Conservation (phyloP, 2,329 filamentous ascomycete species). For the Aureobasidium sp. region DNA sequence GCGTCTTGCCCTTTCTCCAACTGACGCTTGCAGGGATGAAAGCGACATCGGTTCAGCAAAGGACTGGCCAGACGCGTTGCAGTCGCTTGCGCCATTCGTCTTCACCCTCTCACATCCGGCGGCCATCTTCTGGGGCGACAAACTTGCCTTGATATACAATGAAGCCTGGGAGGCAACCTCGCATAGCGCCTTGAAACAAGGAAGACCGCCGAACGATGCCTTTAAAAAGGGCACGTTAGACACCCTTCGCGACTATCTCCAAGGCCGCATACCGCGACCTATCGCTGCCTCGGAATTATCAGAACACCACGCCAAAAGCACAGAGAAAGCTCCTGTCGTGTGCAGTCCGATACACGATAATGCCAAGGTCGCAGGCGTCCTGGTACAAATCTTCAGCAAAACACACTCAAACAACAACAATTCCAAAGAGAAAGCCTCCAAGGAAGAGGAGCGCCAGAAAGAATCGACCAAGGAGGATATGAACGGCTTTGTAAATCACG, state of each 20-base stretch:
- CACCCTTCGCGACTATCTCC: constrained; percentile 24
- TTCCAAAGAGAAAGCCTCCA: neutral
- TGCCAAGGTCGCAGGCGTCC: constrained; percentile 13
- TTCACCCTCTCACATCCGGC: constrained; percentile 33
- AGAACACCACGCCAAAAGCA: neutral
- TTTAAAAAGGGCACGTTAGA: constrained; percentile 28
- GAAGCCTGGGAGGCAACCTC: constrained; percentile 32
- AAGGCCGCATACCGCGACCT: constrained; percentile 18
- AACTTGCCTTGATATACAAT: constrained; percentile 33
- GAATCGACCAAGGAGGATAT: neutral
- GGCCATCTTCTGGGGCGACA: constrained; percentile 35
- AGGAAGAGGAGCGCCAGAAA: neutral
- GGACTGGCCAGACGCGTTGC: constrained; percentile 28
- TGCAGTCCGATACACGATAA: constrained; percentile 18
- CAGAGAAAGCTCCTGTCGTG: constrained; percentile 17
- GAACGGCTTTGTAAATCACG: neutral
- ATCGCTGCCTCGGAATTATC: constrained; percentile 18
- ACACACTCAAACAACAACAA: neutral
- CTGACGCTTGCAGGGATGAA: constrained; percentile 12
- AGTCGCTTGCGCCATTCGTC: constrained; percentile 24
- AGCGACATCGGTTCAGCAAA: constrained; percentile 26
- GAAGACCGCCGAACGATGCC: constrained; percentile 24
- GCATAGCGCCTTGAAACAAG: constrained; percentile 28
- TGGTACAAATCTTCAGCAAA: constrained; percentile 19
- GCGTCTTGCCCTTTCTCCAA: neutral